These are phyloP conservation scores for Wickerhamomyces pijperi DNA, from an alignment of 805 yeast genomes.

Conservation along the genomic window DNA sequence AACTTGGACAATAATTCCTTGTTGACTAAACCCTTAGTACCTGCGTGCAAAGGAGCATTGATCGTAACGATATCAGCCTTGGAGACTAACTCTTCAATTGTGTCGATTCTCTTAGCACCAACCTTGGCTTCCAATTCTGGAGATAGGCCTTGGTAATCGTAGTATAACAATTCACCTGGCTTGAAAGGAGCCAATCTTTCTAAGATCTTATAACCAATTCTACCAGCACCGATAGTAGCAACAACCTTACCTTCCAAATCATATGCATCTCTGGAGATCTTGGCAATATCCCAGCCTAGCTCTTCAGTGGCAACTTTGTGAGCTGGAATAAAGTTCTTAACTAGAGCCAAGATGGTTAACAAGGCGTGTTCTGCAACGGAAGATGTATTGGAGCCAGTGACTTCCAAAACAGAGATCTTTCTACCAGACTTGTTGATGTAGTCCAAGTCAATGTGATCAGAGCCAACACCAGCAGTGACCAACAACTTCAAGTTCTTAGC, in stretches of 20 bases:
- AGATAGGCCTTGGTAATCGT: constrained; percentile 63
- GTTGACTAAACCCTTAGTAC: constrained; percentile 57
- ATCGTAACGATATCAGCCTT: constrained; percentile 66
- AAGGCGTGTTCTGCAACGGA: constrained; percentile 77
- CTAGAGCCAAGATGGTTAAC: constrained; percentile 60
- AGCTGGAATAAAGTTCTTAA: constrained; percentile 71
- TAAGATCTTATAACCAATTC: constrained; percentile 69
- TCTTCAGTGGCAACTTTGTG: constrained; percentile 54
- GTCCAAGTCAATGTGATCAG: constrained; percentile 67
- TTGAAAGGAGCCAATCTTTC: constrained; percentile 64
- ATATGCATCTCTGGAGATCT: constrained; percentile 58
- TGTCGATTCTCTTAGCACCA: constrained; percentile 47
- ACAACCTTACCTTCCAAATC: constrained; percentile 69
- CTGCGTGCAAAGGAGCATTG: constrained; percentile 68
- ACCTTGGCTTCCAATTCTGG: constrained; percentile 45
- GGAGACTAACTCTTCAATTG: constrained; percentile 52
- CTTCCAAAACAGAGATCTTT: constrained; percentile 63
- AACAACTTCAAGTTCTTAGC: constrained; percentile 63
- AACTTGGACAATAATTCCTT: constrained; percentile 53
- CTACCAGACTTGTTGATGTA: constrained; percentile 48
- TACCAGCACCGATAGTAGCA: constrained; percentile 75
- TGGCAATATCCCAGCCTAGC: constrained; percentile 66
- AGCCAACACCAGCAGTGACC: constrained; percentile 79
- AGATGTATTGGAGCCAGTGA: constrained; percentile 71
- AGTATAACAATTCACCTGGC: constrained; percentile 64